Conservation (phyloP, 129 eudicot species). For the Arctium minus region DNA sequence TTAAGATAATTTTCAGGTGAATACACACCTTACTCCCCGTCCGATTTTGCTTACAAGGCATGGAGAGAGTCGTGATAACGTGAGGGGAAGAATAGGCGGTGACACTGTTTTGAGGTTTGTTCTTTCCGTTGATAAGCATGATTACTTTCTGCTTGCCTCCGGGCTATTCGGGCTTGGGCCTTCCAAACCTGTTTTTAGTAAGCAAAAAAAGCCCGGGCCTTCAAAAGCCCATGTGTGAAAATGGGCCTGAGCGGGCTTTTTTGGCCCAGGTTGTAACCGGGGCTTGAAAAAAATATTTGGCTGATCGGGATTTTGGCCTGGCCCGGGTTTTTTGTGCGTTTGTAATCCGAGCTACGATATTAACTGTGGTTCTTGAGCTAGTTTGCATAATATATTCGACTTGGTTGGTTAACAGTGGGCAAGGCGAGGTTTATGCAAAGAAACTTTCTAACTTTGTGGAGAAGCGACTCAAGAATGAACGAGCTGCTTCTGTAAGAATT, state of each 20-base stretch:
- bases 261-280: too few relatives aligned
- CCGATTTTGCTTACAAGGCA: conserved; percentile 94
- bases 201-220: neutral
- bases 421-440: conserved; percentile 93
- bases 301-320: neutral
- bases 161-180: neutral
- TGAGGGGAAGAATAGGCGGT: conserved; percentile 95
- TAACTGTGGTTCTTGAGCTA: neutral
- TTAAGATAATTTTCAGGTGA: conserved; percentile 55
- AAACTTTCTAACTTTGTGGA: conserved; percentile 95
- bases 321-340: neutral
- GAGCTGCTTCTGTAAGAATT: conserved; percentile 84
- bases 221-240: neutral
- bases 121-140: neutral
- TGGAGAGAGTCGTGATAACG: conserved; percentile 90
- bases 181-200: neutral
- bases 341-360: neutral
- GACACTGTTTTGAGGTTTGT: conserved; percentile 78
- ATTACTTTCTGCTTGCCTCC: neutral
- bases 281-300: too few relatives aligned
- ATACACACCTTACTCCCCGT: conserved; percentile 89
- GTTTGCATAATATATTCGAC: neutral
- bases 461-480: conserved; percentile 82
- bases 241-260: neutral
- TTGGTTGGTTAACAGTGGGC: conserved; percentile 52